phyloP scores from a whole-genome alignment of 169 alveolate species.

The Babesia bigemina region DNA sequence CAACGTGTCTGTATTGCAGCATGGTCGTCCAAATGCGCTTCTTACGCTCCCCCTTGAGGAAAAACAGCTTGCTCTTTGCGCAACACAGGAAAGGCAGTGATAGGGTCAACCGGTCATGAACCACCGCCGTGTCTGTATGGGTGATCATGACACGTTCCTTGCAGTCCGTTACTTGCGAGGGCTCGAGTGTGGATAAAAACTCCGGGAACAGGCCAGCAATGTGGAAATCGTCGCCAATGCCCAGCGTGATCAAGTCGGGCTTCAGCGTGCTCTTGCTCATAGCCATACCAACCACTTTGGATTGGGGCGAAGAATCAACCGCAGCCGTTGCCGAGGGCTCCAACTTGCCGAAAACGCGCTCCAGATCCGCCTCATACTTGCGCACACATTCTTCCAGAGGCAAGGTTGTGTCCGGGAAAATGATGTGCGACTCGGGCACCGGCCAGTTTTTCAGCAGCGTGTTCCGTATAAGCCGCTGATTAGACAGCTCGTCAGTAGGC shows the following conservation, averaged over 20 bases:
- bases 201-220: slow-evolving; percentile 72
- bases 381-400: slow-evolving; percentile 66
- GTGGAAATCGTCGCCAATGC: slow-evolving; percentile 70
- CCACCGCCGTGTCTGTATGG: slow-evolving; percentile 60
- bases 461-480: slow-evolving; percentile 52
- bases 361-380: slow-evolving; percentile 64
- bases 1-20: slow-evolving; percentile 66
- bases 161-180: slow-evolving; percentile 53
- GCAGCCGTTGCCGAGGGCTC: neutral
- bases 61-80: slow-evolving; percentile 66
- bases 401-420: slow-evolving; percentile 65
- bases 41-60: slow-evolving; percentile 69
- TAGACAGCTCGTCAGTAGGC: slow-evolving; percentile 63
- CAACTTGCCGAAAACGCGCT: slow-evolving; percentile 49
- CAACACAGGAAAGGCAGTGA: slow-evolving; percentile 60
- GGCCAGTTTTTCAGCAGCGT: slow-evolving; percentile 69
- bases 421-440: slow-evolving; percentile 58
- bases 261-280: slow-evolving; percentile 13
- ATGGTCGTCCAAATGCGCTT: slow-evolving; percentile 69
- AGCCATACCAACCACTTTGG: neutral
- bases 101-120: slow-evolving; percentile 53
- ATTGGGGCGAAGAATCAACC: neutral
- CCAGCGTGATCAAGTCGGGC: slow-evolving; percentile 68
- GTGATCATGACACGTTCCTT: slow-evolving; percentile 62
- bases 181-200: slow-evolving; percentile 55